Base-by-base conservation (phyloP, 2,329 filamentous ascomycete genomes). In the Xylariaceae sp. region DNA sequence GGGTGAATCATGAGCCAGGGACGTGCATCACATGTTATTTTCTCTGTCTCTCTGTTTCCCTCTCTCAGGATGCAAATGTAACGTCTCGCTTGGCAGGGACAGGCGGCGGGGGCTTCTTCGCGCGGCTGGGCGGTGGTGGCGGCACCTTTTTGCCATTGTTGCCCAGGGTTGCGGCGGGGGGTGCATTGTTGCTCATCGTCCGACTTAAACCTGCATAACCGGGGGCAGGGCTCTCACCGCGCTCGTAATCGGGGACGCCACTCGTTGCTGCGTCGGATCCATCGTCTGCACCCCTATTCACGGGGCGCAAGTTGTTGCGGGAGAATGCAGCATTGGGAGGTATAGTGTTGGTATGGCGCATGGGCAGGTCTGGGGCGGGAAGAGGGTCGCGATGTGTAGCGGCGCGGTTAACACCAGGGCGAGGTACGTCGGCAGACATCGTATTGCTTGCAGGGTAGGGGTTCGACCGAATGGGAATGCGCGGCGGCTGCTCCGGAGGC, bases 61-160 rank as follows among this genome's bases (percentile, higher is more conserved):
- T 30, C 23, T 30, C 23, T 42, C 13, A 49, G 15, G 17, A 13
- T 50, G 47, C 71, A 53, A 71, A 71, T 35, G 63, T 53, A 37
- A 61, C 18, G n/a, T 70, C 68, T 42, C 70, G 64, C 58, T 67
- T 71, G 1, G 75, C 75, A 10, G 80, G 78, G 63, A 82, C 77
- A 2, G 80, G 81, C 39, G 81, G 81, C 7, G 81, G 74, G 2
- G 82, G 79, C 73, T 84, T 84, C 76, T 83, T 83, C 58, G 75
- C 70, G 37, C 76, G 72, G 68, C 75, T 77, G 2, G 77, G 77
- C 17, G 78, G 78, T 10, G 77, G 78, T 6, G 77, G 78, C 3
- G 77, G 77, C 0, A 73, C 75, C 61, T 78, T 78, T 67, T 74
- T 73, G 2, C 55, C 56, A 15, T 59, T 65, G 13, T 63, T 64